Evolutionary conservation across 768 basidiomycete genomes (phyloP).

Genomic region (Panaeolus papilionaceus): DNA sequence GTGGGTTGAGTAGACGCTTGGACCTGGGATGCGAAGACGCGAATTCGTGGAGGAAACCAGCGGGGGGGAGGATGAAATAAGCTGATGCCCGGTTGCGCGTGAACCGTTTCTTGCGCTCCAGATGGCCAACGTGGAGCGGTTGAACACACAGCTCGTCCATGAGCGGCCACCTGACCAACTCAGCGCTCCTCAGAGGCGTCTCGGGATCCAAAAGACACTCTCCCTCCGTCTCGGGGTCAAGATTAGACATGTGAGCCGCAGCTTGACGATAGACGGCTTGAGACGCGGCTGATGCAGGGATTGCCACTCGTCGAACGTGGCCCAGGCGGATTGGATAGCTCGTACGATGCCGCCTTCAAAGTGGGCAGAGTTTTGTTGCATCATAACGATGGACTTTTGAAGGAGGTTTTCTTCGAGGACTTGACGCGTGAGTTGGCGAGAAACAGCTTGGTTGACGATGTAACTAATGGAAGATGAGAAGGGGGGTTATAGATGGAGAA

Average conservation of each 20-base stretch:
- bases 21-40: conserved; percentile 71
- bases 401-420: conserved; percentile 97
- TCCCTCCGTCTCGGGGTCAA: conserved; percentile 90
- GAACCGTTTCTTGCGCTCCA: conserved; percentile 97
- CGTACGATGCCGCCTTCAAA: conserved; percentile 98
- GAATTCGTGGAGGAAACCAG: conserved; percentile 96
- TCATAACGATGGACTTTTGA: conserved; percentile 97
- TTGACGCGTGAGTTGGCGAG: conserved; percentile 88
- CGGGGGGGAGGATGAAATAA: conserved; percentile 94
- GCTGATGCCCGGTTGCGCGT: conserved; percentile 85
- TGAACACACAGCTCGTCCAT: conserved; percentile 89
- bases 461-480: too few relatives aligned
- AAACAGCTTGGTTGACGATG: too few relatives aligned
- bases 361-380: conserved; percentile 96
- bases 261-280: conserved; percentile 79
- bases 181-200: conserved; percentile 86
- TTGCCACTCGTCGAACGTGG: conserved; percentile 95
- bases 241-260: conserved; percentile 73
- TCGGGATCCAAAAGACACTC: conserved; percentile 98
- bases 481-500: too few relatives aligned
- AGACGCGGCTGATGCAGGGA: conserved; percentile 72
- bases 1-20: conserved; percentile 61
- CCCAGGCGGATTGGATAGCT: conserved; percentile 95
- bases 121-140: conserved; percentile 85
- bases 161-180: conserved; percentile 81